Conservation (phyloP, 768 basidiomycete species). For the Serendipita sp. region DNA sequence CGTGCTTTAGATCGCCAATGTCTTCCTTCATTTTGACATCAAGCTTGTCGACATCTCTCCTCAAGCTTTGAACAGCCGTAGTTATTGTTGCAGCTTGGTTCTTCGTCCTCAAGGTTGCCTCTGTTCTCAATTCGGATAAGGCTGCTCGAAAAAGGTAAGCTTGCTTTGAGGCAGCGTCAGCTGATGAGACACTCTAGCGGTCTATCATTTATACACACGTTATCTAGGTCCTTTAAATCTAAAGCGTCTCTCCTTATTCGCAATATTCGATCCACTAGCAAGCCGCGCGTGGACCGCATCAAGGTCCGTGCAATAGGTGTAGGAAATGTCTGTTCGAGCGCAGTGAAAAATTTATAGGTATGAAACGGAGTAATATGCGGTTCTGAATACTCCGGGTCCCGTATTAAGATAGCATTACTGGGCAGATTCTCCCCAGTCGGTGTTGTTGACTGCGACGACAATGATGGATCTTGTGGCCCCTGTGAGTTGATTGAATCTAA, state of each 20-base stretch:
- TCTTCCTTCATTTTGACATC: slow-evolving; percentile 92
- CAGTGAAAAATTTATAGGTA: slow-evolving; percentile 60
- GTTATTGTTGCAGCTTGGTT: slow-evolving; percentile 76
- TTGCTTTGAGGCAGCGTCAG: slow-evolving; percentile 37
- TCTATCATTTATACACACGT: slow-evolving; percentile 32
- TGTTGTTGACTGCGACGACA: background rate
- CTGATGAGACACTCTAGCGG: background rate
- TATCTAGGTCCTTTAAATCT: slow-evolving; percentile 63
- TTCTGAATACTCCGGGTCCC: background rate
- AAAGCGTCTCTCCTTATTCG: slow-evolving; percentile 57
- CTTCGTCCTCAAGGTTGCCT: slow-evolving; percentile 62
- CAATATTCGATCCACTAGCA: slow-evolving; percentile 61
- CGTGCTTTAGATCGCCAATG: slow-evolving; percentile 73
- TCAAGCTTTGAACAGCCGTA: slow-evolving; percentile 55
- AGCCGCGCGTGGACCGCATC: slow-evolving; percentile 69
- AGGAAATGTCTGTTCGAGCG: slow-evolving; percentile 58
- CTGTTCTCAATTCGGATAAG: slow-evolving; percentile 73
- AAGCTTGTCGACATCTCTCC: slow-evolving; percentile 73
- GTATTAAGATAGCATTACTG: background rate
- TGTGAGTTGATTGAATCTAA: background rate
- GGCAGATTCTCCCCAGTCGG: background rate
- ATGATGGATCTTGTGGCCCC: background rate
- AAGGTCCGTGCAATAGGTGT: slow-evolving; percentile 57
- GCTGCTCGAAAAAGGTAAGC: slow-evolving; percentile 93
- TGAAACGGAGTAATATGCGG: slow-evolving; percentile 53